Evolutionary conservation across 495 filamentous ascomycete genomes (phyloP).

Genomic region (Aspergillus kassunensis): DNA sequence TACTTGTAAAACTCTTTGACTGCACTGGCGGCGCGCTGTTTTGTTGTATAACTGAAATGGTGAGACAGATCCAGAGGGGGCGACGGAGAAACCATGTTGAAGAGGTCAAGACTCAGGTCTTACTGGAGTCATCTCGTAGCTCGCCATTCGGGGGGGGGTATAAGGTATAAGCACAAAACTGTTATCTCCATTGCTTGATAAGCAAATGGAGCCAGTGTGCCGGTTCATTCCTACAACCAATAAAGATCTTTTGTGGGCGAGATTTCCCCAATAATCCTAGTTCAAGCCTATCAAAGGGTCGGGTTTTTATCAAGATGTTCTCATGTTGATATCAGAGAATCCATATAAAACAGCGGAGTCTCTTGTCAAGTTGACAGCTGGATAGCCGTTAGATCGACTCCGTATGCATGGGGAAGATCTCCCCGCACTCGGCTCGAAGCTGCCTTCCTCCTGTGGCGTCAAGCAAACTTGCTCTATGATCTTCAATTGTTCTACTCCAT

Average conservation of each 20-base stretch:
- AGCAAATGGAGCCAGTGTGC: constrained; percentile 7
- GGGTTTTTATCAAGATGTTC: no score
- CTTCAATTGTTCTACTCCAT: no score
- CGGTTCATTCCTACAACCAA: constrained; percentile 6
- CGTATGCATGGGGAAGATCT: not conserved
- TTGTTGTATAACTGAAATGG: constrained; percentile 66
- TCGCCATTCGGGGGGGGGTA: no score
- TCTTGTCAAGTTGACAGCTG: not conserved
- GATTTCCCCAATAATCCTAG: not conserved
- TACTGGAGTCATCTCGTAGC: no score
- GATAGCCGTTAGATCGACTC: not conserved
- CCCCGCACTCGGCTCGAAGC: constrained; percentile 1
- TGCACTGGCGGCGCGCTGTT: constrained; percentile 54
- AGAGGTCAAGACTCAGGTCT: not conserved
- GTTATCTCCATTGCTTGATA: constrained; percentile 16
- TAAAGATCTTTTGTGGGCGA: not conserved
- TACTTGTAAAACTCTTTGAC: constrained; percentile 85
- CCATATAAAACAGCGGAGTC: not conserved
- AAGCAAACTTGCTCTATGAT: no score
- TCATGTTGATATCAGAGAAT: not conserved
- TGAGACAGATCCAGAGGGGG: constrained; percentile 73
- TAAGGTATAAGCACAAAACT: no score
- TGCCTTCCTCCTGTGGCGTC: no score
- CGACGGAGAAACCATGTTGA: constrained; percentile 22
- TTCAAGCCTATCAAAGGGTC: not conserved